Conservation (phyloP, 176 grass and related monocot species). For the Zoysia japonica region DNA sequence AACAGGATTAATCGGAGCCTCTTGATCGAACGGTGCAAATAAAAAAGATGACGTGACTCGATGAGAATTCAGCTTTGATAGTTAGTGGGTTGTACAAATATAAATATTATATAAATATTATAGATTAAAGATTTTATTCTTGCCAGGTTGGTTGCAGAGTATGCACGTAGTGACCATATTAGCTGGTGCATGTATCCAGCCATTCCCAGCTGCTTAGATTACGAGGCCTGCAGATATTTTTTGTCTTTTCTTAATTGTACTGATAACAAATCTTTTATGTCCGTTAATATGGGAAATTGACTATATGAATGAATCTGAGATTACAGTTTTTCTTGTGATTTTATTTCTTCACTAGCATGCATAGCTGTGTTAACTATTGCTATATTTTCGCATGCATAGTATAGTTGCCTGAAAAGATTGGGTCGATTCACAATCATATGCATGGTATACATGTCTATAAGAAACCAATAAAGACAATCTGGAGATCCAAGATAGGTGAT, state of each 20-base stretch:
- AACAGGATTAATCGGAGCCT: too few relatives aligned
- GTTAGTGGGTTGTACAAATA: too few relatives aligned
- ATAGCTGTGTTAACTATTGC: neutral
- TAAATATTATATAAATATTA: too few relatives aligned
- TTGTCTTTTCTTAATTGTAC: neutral
- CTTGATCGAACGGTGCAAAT: too few relatives aligned
- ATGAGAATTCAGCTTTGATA: too few relatives aligned
- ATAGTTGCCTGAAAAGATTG: constrained; percentile 11
- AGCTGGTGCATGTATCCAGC: constrained; percentile 12
- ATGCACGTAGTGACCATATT: constrained; percentile 20
- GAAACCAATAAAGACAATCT: constrained; percentile 16
- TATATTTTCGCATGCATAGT: constrained; percentile 17
- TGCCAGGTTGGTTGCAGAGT: constrained; percentile 10
- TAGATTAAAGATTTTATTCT: neutral
- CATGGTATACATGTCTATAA: neutral
- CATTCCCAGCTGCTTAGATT: constrained; percentile 7
- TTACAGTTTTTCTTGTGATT: too few relatives aligned
- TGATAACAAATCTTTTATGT: neutral
- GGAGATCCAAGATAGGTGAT: constrained; percentile 23
- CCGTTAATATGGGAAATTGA: neutral
- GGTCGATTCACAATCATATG: constrained; percentile 7
- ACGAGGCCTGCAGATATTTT: neutral
- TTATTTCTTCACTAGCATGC: too few relatives aligned
- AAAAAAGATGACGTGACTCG: too few relatives aligned
- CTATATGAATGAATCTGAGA: neutral